These are phyloP conservation scores for Harringtonia aguacate DNA, from an alignment of 2,329 filamentous ascomycete species.

Conservation along the genomic window DNA sequence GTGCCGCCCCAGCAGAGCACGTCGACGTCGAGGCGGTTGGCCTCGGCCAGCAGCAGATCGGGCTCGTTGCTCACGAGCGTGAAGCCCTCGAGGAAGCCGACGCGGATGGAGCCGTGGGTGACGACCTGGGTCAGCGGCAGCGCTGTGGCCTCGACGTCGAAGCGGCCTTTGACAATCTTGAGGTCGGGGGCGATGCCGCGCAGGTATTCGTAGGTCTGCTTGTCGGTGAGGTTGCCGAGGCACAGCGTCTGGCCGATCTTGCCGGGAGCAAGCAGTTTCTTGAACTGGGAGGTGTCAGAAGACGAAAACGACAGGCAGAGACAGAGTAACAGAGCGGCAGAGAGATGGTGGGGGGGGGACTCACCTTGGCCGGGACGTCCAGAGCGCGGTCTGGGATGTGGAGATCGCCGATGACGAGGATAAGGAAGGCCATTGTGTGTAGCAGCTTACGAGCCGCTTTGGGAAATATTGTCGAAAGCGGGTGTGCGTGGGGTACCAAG, in stretches of 20 bases:
- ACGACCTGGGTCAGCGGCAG: slow-evolving; percentile 56
- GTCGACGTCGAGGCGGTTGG: slow-evolving; percentile 57
- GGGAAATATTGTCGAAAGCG: background rate
- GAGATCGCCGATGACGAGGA: slow-evolving; percentile 84
- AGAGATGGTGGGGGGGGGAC: background rate
- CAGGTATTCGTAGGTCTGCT: slow-evolving; percentile 70
- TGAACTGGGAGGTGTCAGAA: slow-evolving; percentile 47
- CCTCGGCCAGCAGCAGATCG: slow-evolving; percentile 55
- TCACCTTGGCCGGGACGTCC: slow-evolving; percentile 82
- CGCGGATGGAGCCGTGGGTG: slow-evolving; percentile 52
- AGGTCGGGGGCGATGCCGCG: slow-evolving; percentile 63
- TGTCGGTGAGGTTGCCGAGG: slow-evolving; percentile 71
- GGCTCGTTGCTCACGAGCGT: slow-evolving; percentile 57
- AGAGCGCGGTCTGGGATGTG: slow-evolving; percentile 89
- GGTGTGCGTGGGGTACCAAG: background rate
- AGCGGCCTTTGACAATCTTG: slow-evolving; percentile 58
- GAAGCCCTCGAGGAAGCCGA: slow-evolving; percentile 59
- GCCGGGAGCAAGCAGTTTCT: slow-evolving; percentile 71
- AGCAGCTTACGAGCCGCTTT: background rate
- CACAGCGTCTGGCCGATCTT: slow-evolving; percentile 78
- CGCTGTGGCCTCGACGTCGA: slow-evolving; percentile 55
- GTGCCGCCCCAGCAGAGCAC: slow-evolving; percentile 60
- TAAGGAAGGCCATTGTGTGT: slow-evolving; percentile 66
- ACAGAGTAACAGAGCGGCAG: slow-evolving; percentile 1
- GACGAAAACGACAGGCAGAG: slow-evolving; percentile 4